Evolutionary conservation across 345 rosid genomes (phyloP).

Genomic region (Raphanus raphanistrum): DNA sequence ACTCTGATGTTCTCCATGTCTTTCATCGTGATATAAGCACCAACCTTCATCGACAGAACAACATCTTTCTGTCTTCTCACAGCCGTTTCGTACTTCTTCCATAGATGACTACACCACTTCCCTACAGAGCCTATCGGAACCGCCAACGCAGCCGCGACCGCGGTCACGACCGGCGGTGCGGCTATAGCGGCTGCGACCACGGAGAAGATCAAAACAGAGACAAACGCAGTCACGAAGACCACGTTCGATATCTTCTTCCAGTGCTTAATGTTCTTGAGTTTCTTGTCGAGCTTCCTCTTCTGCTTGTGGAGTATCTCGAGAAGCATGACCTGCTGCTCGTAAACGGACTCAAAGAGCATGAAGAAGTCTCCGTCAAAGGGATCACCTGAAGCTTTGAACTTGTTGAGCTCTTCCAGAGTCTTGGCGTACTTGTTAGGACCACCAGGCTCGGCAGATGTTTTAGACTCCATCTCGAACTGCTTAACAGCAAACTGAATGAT

Average conservation of each 20-base stretch:
- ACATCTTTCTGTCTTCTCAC: constrained; percentile 59
- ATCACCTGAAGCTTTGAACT: constrained; percentile 66
- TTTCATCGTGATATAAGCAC: constrained; percentile 47
- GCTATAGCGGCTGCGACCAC: constrained; percentile 90
- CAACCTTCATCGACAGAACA: constrained; percentile 49
- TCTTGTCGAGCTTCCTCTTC: constrained; percentile 73
- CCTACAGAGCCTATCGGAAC: constrained; percentile 74
- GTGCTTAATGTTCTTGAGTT: constrained; percentile 56
- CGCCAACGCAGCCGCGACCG: constrained; percentile 67
- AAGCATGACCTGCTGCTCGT: constrained; percentile 58
- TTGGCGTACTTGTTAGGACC: constrained; percentile 43
- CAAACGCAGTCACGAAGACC: constrained; percentile 66
- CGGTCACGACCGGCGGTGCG: constrained; percentile 72
- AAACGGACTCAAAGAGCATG: constrained; percentile 48
- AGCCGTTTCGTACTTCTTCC: constrained; percentile 62
- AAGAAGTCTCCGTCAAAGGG: constrained; percentile 79
- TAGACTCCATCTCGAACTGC: constrained; percentile 57
- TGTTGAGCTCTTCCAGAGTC: constrained; percentile 63
- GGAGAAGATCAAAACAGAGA: constrained; percentile 71
- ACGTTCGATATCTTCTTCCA: constrained; percentile 81
- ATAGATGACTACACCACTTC: constrained; percentile 73
- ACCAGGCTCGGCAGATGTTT: constrained; percentile 29
- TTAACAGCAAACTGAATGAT: constrained; percentile 60
- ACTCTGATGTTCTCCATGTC: constrained; percentile 66
- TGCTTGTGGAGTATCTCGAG: constrained; percentile 46